Base-by-base conservation (phyloP, 352 stramenopile genomes). In the Phytophthora hibernalis region DNA sequence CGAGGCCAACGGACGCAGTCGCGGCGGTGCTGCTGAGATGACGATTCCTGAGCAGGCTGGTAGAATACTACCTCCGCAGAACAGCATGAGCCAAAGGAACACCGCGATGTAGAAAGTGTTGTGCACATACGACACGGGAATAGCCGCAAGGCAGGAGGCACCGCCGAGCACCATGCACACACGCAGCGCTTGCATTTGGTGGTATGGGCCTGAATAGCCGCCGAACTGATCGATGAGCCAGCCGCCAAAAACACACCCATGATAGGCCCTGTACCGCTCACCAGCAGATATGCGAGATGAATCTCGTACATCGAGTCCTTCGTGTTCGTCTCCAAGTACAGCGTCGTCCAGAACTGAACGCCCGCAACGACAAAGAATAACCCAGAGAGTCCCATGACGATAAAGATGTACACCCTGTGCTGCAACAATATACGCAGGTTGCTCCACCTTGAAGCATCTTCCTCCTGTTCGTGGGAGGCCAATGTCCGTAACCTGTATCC, bases 191-290 rank as follows among this genome's bases (percentile, higher is more conserved):
- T 82, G 76, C 44, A 83, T 80, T 67, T 92, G 82, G 43, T 92
- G 85, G 28, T 82, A 72, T 1, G 85, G 62, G 0, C 87, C 83
- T 16, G 84, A 82, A 53, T 95, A 95, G 22, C 87, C 87, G 15
- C 87, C 87, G 35, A 83, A 88, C 35, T 85, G 76, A 61, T 95
- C 87, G 55, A 95, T 92, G 49, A 92, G 81, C 80, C 84, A 92
- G 24, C 87, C 87, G 48, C 87, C 87, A 95, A 95, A 61, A 95
- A 92, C n/a, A 95, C 83, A 43, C 87, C 87, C 47, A 92, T 77
- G 59, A 95, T 90, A 24, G 87, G 87, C 0, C 87, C 87, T 5
- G 87, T 92, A 45, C 85, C 87, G 38, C 74, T 89, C 26, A 93
- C 85, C 43, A 95, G 42, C 10, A 95, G 65, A 59, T 93, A 95